phyloP scores from a whole-genome alignment of 2,329 filamentous ascomycete species.

The Pyrenophora tritici-repentis region DNA sequence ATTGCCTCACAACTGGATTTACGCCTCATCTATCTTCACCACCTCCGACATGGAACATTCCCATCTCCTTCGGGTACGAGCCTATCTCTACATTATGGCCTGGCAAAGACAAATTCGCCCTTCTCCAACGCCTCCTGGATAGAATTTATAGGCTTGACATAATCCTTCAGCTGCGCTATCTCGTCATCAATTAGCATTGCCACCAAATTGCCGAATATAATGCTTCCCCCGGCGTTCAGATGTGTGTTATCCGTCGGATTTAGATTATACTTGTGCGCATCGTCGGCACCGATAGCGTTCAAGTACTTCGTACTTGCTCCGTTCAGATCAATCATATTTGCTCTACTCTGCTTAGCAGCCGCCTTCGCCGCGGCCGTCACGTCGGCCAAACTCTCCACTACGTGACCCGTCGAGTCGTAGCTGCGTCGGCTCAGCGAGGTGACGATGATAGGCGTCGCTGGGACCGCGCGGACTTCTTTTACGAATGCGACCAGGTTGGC shows the following conservation, averaged over 20 bases:
- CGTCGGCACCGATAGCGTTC: slow-evolving; percentile 55
- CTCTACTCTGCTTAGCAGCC: slow-evolving; percentile 50
- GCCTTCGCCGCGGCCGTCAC: slow-evolving; percentile 53
- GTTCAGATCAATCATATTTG: slow-evolving; percentile 58
- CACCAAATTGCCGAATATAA: slow-evolving; percentile 32
- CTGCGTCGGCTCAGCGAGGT: slow-evolving; percentile 60
- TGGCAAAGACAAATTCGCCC: slow-evolving; percentile 20
- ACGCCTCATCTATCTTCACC: too few species aligned
- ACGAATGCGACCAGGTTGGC: slow-evolving; percentile 55
- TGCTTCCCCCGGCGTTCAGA: slow-evolving; percentile 25
- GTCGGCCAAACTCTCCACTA: slow-evolving; percentile 53
- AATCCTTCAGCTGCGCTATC: slow-evolving; percentile 14
- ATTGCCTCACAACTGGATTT: too few species aligned
- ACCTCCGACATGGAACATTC: too few species aligned
- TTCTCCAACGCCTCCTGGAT: slow-evolving; percentile 17
- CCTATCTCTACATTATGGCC: background rate
- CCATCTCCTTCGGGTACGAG: background rate
- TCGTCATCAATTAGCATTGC: slow-evolving; percentile 20
- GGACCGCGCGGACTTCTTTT: slow-evolving; percentile 35
- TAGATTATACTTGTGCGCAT: slow-evolving; percentile 57
- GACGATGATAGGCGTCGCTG: slow-evolving; percentile 53
- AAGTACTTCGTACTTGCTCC: slow-evolving; percentile 56
- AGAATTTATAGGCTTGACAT: slow-evolving; percentile 17
- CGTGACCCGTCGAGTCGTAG: slow-evolving; percentile 46
- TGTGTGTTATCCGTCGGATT: slow-evolving; percentile 28